Percentiles rank a stretch among this genome's conserved stretches.
phyloP scores from a whole-genome alignment of 2,329 filamentous ascomycete species.

The Aspergillus persii region DNA sequence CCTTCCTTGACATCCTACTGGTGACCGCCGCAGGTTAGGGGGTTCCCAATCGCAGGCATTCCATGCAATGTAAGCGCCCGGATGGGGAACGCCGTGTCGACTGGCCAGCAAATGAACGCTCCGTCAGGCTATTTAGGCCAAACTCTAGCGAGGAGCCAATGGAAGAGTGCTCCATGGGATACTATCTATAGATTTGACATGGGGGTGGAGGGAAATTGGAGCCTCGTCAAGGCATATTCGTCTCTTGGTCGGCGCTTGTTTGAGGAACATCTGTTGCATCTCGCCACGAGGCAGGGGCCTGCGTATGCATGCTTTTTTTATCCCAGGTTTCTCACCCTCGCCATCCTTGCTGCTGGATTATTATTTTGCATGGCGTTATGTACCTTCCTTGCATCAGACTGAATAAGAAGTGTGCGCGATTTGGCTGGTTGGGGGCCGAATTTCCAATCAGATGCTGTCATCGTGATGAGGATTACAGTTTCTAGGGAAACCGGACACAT shows the following conservation, averaged over 20 bases:
- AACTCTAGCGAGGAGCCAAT: not conserved
- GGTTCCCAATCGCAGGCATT: not conserved
- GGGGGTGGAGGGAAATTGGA: not conserved
- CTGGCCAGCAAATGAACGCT: not conserved
- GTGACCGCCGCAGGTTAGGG: not conserved
- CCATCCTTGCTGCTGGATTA: not conserved
- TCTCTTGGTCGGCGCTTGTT: constrained; percentile 1
- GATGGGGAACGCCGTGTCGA: not conserved
- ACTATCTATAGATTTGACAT: not conserved
- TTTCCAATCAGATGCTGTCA: not conserved
- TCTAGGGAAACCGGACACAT: constrained; percentile 1
- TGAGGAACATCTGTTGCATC: not conserved
- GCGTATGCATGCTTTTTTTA: not conserved
- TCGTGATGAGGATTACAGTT: not conserved
- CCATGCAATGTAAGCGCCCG: not conserved
- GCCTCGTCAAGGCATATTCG: not conserved
- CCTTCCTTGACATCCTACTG: constrained; percentile 8
- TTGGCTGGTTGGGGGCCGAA: not conserved
- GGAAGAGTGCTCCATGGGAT: not conserved
- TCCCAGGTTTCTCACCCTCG: not conserved
- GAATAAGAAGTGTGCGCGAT: not conserved
- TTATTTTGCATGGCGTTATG: not conserved
- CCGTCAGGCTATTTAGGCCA: not conserved
- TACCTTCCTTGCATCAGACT: not conserved
- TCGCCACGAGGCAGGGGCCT: constrained; percentile 3